Base-by-base conservation (phyloP, 352 stramenopile species). In the Pythium scleroteichum region DNA sequence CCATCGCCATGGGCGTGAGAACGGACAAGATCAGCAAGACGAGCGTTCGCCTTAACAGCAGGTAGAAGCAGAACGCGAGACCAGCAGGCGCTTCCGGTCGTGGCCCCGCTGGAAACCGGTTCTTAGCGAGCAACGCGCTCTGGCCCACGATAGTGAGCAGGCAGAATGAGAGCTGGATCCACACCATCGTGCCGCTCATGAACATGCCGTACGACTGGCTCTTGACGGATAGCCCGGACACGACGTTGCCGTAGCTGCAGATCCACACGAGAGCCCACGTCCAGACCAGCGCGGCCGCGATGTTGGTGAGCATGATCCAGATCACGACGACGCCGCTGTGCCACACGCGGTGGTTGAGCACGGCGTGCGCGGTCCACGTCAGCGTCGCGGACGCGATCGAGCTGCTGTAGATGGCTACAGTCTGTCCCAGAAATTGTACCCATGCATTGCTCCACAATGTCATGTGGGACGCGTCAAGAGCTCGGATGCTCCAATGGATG, bases 241-340 rank as follows among this genome's bases (percentile, higher is more conserved):
- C 71, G 4, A 67, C 19, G 42, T 76, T 77, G 24, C 66, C 69
- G 20, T 29, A 41, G 12, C 50, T 72, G 57, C 68, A 75, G 45
- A 44, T 2, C 48, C 48, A 55, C 29, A 55, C 61, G 29, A 55
- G 48, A 1, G 41, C 12, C 48, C 48, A 55, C 16, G 48, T 55
- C 48, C 48, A 55, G 0, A 55, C 29, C 29, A 55, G 26, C 14
- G 29, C 27, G 3, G 20, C 29, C 7, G 16, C 29, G 24, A 55
- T 33, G 19, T 55, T 44, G 12, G 26, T 27, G 2, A 55, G 23
- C 48, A 55, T 55, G 29, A 45, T 42, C 29, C 17, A 24, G 16
- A 42, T n/a, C 23, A 55, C 48, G 10, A 45, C 48, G 12, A 29
- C 7, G 17, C 48, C 48, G 24, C 48, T 23, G 9, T 33, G 48